Conservation (phyloP, 352 stramenopile genomes). For the Globisporangium emineosum region DNA sequence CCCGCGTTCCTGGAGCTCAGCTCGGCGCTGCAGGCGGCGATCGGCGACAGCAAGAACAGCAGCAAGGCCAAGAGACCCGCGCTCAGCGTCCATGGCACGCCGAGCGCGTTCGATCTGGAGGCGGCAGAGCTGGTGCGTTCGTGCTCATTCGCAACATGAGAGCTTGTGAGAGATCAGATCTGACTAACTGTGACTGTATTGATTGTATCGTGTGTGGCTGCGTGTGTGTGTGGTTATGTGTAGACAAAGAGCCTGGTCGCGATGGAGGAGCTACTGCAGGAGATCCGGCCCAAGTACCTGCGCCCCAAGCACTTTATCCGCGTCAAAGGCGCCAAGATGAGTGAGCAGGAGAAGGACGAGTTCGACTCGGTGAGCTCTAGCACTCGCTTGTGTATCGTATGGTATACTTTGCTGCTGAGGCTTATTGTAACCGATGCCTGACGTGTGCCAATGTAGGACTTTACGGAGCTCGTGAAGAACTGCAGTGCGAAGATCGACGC, state of each 20-base stretch:
- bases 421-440: not conserved
- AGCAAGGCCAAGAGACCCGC: not conserved
- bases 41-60: not conserved
- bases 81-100: not conserved
- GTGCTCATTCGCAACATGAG: not conserved
- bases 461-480: constrained; percentile 73
- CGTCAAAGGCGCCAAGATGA: constrained; percentile 58
- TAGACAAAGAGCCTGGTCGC: constrained; percentile 47
- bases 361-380: constrained; percentile 54
- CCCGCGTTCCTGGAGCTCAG: constrained; percentile 25
- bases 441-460: constrained; percentile 28
- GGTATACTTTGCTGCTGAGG: not conserved
- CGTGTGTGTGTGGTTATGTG: not conserved
- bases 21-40: not conserved
- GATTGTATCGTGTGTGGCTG: not conserved
- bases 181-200: not conserved
- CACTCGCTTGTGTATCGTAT: not conserved
- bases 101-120: constrained; percentile 8
- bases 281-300: constrained; percentile 51
- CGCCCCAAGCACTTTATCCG: constrained; percentile 61
- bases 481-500: constrained; percentile 59
- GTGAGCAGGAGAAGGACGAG: constrained; percentile 72
- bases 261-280: constrained; percentile 52
- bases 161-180: not conserved
- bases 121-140: constrained; percentile 15